Percentiles rank a stretch among this genome's conserved stretches.
Evolutionary conservation across 495 filamentous ascomycete species (phyloP).

Genomic region (Tuber indicum): DNA sequence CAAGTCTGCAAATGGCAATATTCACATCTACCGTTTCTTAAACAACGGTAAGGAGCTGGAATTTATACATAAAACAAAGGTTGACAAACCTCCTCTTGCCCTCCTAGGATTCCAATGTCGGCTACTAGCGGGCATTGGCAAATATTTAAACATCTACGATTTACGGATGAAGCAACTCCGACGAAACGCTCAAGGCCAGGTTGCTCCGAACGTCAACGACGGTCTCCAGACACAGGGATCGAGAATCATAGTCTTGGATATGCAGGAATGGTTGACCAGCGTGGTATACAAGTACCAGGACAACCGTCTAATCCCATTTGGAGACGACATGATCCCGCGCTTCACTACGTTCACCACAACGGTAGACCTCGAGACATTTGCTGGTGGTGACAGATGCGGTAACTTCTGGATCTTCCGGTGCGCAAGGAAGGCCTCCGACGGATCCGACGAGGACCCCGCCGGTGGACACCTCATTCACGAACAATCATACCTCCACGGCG

Average conservation of each 20-base stretch:
- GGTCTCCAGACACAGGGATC: slow-evolving; percentile 85
- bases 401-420: slow-evolving; percentile 90
- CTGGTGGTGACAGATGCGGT: slow-evolving; percentile 95
- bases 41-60: slow-evolving; percentile 79
- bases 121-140: slow-evolving; percentile 75
- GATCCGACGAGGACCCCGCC: slow-evolving; percentile 85
- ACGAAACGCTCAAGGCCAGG: slow-evolving; percentile 77
- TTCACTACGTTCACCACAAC: slow-evolving; percentile 84
- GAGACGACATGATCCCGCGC: slow-evolving; percentile 77
- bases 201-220: slow-evolving; percentile 75
- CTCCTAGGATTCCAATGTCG: slow-evolving; percentile 87
- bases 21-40: slow-evolving; percentile 88
- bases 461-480: slow-evolving; percentile 85
- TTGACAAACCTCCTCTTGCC: slow-evolving; percentile 81
- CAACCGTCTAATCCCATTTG: slow-evolving; percentile 85
- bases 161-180: slow-evolving; percentile 84
- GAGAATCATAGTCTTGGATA: slow-evolving; percentile 84
- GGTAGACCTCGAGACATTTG: slow-evolving; percentile 95
- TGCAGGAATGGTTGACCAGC: slow-evolving; percentile 82
- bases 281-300: slow-evolving; percentile 89
- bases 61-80: slow-evolving; percentile 91
- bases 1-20: slow-evolving; percentile 67
- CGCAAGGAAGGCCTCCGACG: slow-evolving; percentile 75
- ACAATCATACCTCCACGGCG: slow-evolving; percentile 77
- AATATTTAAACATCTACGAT: slow-evolving; percentile 77